Evolutionary conservation across 1,284 basidiomycete species (phyloP), one percentile per base, ranked within the genome.

Genomic region (Fereydounia khargensis): DNA sequence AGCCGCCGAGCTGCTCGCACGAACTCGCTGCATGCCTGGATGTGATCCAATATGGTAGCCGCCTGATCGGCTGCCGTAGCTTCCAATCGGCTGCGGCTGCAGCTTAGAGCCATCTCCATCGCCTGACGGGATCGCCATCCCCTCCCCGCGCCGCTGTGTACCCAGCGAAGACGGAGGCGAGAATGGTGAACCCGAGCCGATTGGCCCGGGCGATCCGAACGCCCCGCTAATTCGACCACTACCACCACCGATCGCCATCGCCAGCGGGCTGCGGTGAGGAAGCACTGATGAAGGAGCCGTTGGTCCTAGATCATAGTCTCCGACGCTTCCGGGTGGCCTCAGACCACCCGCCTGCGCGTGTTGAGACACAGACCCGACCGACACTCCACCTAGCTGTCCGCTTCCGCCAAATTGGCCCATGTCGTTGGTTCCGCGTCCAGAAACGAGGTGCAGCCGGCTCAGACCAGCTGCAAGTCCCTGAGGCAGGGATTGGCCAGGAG

Each of bases 381-480:
- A 28, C 9, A 32, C 10, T 19, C 36, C 20, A 35, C 11, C 25
- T 14, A 25, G 20, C 39, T 40, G 31, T 33, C 28, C 42, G 18
- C 33, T 33, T 20, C 25, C 31, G 22, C 31, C 33, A 31, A 18
- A 13, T 13, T n/a, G 31, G 17, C 27, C 43, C 8, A 42, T 23
- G n/a, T 39, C 39, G 18, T 14, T n/a, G 11, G 33, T 30, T 6
- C n/a, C 25, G 6, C 44, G 44, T 25, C 53, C 52, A 1, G 50
- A 44, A 4, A 48, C 24, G 16, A 88, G 84, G 64, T 91, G 88
- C 52, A 91, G 85, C 35, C 88, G 81, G 34, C 87, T 89, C 71
- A 88, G 85, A 3, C 89, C 89, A 0, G 88, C 88, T 0, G 88
- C 88, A 19, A 91, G 80, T 27, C 88, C 88, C 55, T 90, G 88